These are phyloP conservation scores for Blastocystis hominis DNA, from an alignment of 352 stramenopile genomes.

Conservation along the genomic window DNA sequence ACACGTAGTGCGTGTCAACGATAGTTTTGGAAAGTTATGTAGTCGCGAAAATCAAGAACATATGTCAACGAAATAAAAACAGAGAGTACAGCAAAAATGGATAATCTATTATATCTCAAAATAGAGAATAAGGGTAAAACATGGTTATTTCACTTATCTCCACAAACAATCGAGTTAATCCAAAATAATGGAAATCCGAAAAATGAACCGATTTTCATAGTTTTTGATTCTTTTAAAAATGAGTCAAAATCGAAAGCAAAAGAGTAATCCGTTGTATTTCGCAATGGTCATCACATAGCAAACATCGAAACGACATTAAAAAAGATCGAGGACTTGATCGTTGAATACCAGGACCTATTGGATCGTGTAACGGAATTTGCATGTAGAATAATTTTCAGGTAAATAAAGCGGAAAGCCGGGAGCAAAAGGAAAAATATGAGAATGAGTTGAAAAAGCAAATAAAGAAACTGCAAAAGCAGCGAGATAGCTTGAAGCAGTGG, in stretches of 20 bases:
- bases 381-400: neutral
- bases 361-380: conserved; percentile 1
- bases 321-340: conserved; percentile 46
- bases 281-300: neutral
- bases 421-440: conserved; percentile 56
- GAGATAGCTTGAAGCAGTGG: conserved; percentile 38
- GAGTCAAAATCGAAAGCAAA: conserved; percentile 57
- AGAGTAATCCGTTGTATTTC: neutral
- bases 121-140: too few relatives aligned
- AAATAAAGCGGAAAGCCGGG: conserved; percentile 12
- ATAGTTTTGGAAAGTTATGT: too few relatives aligned
- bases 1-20: too few relatives aligned
- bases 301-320: conserved; percentile 55
- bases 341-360: conserved; percentile 18
- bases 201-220: neutral
- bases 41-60: too few relatives aligned
- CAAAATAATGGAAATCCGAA: neutral
- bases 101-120: neutral
- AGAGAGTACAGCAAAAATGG: neutral
- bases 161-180: too few relatives aligned
- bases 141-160: too few relatives aligned
- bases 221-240: neutral
- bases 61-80: too few relatives aligned
- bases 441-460: conserved; percentile 59
- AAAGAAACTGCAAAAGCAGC: conserved; percentile 52